Evolutionary conservation across 2,329 filamentous ascomycete species (phyloP).

Genomic region (Zarea fungicola): DNA sequence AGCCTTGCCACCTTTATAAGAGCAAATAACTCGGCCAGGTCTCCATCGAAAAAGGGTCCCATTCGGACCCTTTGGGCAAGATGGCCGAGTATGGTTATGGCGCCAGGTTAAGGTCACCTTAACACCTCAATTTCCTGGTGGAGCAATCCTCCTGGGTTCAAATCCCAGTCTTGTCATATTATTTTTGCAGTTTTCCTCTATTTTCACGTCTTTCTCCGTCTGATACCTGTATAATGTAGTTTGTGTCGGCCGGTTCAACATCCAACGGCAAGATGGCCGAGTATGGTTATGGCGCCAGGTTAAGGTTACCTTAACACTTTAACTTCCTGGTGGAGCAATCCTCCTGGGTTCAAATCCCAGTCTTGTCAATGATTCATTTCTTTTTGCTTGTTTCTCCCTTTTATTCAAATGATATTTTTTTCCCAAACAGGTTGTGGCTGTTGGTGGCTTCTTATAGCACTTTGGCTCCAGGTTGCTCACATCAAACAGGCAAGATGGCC

Average conservation of each 20-base stretch:
- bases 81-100: slow-evolving; percentile 33
- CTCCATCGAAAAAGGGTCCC: too few relatives aligned
- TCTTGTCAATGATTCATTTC: slow-evolving; percentile 14
- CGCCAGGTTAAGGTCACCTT: slow-evolving; percentile 31
- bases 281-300: slow-evolving; percentile 33
- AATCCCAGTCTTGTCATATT: slow-evolving; percentile 32
- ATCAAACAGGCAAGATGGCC: slow-evolving; percentile 26
- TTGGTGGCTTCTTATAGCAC: too few relatives aligned
- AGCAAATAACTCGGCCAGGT: slow-evolving; percentile 3
- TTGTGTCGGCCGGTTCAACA: background rate
- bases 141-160: slow-evolving; percentile 33
- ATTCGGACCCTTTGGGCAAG: too few relatives aligned
- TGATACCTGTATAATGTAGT: background rate
- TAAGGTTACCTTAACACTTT: slow-evolving; percentile 27
- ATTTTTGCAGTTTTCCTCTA: slow-evolving; percentile 1
- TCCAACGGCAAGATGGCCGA: slow-evolving; percentile 28
- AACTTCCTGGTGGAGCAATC: slow-evolving; percentile 31
- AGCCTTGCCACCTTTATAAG: background rate
- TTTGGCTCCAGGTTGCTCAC: background rate
- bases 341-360: slow-evolving; percentile 33
- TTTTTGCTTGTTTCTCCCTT: background rate
- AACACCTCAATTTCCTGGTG: slow-evolving; percentile 25
- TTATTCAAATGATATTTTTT: background rate
- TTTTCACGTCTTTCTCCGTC: background rate
- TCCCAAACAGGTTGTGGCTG: too few relatives aligned